A percentile compares a stretch with the other conserved stretches of the same genome.
These are phyloP conservation scores for Acanthamoeba culbertsoni DNA, from an alignment of 208 protist genomes.

Conservation along the genomic window DNA sequence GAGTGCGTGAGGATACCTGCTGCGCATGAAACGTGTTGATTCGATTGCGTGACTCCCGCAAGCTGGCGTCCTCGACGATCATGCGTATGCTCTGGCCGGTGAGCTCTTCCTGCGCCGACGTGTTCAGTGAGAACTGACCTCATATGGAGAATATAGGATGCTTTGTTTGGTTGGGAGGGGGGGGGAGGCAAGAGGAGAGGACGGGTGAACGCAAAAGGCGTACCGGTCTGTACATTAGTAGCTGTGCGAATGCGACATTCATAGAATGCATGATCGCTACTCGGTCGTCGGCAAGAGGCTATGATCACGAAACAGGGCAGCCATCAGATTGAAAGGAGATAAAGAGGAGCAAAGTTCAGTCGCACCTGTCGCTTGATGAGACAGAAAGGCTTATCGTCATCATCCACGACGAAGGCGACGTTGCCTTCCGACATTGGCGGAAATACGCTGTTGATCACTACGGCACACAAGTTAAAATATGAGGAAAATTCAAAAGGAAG, in stretches of 20 bases:
- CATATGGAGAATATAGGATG: not conserved
- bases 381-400: conserved; percentile 25
- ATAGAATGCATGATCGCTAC: not conserved
- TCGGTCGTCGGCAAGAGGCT: not conserved
- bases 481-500: too few relatives aligned
- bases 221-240: not conserved
- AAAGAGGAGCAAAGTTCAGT: not conserved
- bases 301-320: not conserved
- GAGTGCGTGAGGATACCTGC: not conserved
- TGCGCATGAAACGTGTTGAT: conserved; percentile 32
- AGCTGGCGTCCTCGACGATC: not conserved
- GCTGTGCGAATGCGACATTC: not conserved
- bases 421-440: conserved; percentile 16
- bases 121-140: not conserved
- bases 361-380: conserved; percentile 43
- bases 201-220: not conserved
- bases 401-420: conserved; percentile 32
- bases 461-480: not conserved
- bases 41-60: conserved; percentile 7
- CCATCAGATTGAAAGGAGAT: not conserved
- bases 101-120: not conserved
- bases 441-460: not conserved
- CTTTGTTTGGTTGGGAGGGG: not conserved
- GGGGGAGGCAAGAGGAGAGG: not conserved
- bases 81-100: not conserved